Evolutionary conservation across 2,329 filamentous ascomycete species (phyloP).

Genomic region (Furcasterigmium furcatum): DNA sequence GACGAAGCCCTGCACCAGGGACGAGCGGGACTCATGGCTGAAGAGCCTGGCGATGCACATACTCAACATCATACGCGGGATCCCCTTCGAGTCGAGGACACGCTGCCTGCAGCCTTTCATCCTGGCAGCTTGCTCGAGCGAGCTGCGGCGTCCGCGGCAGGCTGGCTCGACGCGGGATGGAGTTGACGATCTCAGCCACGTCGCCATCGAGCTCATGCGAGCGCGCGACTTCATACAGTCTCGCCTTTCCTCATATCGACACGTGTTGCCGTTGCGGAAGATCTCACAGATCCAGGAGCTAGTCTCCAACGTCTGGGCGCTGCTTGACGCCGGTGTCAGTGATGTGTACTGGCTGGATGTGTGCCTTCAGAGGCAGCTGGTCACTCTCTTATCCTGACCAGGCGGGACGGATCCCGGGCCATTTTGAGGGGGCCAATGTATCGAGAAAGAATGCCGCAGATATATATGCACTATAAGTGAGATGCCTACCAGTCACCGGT

Average conservation of each 20-base stretch:
- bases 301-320: slow-evolving; percentile 38
- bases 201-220: slow-evolving; percentile 25
- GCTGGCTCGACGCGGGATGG: too few relatives aligned
- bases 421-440: too few relatives aligned
- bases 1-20: background rate
- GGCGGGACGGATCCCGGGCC: too few relatives aligned
- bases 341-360: slow-evolving; percentile 43
- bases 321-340: slow-evolving; percentile 12
- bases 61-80: slow-evolving; percentile 32
- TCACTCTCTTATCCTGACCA: too few relatives aligned
- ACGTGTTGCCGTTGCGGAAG: slow-evolving; percentile 34
- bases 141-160: slow-evolving; percentile 32
- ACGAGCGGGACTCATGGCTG: slow-evolving; percentile 29
- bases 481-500: too few relatives aligned
- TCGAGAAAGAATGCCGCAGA: too few relatives aligned
- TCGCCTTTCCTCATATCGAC: slow-evolving; percentile 30
- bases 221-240: slow-evolving; percentile 31
- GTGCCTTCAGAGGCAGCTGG: too few relatives aligned
- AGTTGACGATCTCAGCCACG: slow-evolving; percentile 3
- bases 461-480: too few relatives aligned
- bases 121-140: slow-evolving; percentile 37
- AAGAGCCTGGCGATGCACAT: slow-evolving; percentile 41
- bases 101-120: slow-evolving; percentile 41
- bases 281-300: slow-evolving; percentile 33
- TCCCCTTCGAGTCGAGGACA: slow-evolving; percentile 40